phyloP scores from a whole-genome alignment of 352 stramenopile genomes.

The Pythium chondricola region DNA sequence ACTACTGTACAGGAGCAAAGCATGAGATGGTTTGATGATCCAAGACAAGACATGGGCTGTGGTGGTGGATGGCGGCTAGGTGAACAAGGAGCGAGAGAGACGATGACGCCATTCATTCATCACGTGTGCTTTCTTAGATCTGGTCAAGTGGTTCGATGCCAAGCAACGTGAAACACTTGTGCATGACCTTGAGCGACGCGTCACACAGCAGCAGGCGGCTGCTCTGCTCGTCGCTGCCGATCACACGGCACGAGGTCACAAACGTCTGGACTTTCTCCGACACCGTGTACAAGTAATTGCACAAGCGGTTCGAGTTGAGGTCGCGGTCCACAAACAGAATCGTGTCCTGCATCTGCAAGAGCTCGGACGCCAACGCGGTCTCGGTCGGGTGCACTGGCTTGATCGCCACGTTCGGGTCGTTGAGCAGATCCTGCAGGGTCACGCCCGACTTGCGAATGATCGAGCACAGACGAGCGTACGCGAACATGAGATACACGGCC shows the following conservation, averaged over 20 bases:
- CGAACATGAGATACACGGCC: slow-evolving; percentile 99
- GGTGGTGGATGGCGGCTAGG: no score
- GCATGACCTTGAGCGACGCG: slow-evolving; percentile 94
- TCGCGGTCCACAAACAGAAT: slow-evolving; percentile 93
- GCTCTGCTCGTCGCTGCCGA: slow-evolving; percentile 92
- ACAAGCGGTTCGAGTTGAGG: slow-evolving; percentile 96
- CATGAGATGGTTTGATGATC: no score
- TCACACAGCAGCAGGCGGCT: slow-evolving; percentile 96
- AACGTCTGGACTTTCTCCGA: slow-evolving; percentile 97
- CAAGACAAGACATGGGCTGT: no score
- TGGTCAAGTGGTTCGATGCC: slow-evolving; percentile 92
- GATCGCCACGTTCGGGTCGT: slow-evolving; percentile 46
- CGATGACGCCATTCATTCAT: no score
- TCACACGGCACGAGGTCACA: slow-evolving; percentile 96
- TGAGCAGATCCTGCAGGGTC: slow-evolving; percentile 66
- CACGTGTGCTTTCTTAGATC: slow-evolving; percentile 85
- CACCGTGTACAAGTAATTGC: slow-evolving; percentile 97
- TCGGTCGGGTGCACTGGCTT: slow-evolving; percentile 81
- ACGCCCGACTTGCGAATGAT: slow-evolving; percentile 95
- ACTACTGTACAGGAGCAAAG: no score
- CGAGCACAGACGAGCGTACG: slow-evolving; percentile 95
- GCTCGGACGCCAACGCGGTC: slow-evolving; percentile 89
- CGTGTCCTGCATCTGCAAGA: slow-evolving; percentile 95
- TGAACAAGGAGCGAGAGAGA: no score
- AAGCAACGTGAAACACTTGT: slow-evolving; percentile 89